Evolutionary conservation across 768 basidiomycete genomes (phyloP).

Genomic region (Gloeostereum incarnatum): DNA sequence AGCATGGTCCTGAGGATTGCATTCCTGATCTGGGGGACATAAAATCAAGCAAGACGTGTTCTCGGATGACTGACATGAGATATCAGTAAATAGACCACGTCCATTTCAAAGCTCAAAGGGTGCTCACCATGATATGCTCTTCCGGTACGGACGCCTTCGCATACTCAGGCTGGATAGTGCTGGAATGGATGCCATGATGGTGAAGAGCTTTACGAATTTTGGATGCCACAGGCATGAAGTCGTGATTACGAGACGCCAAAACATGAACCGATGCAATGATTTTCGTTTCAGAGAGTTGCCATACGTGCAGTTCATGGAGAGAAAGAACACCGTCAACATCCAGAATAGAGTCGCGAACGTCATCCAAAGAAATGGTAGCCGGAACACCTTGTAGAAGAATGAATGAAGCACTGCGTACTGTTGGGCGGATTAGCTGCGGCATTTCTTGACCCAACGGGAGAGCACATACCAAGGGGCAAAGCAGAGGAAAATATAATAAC

Average conservation of each 20-base stretch:
- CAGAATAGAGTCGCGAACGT: conserved; percentile 75
- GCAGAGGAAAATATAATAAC: conserved; percentile 95
- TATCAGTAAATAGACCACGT: background rate
- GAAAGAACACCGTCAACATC: conserved; percentile 78
- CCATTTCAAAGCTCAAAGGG: background rate
- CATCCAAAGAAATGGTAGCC: conserved; percentile 79
- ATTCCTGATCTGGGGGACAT: conserved; percentile 62
- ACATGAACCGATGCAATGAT: conserved; percentile 96
- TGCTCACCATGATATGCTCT: conserved; percentile 38
- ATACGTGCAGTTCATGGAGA: conserved; percentile 91
- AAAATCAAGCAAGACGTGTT: conserved; percentile 61
- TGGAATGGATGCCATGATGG: conserved; percentile 87
- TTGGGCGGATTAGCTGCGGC: conserved; percentile 4
- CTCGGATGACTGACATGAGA: too few species aligned
- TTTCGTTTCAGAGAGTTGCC: conserved; percentile 95
- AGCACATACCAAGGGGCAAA: conserved; percentile 65
- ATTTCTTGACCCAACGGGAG: too few species aligned
- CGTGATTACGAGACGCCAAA: conserved; percentile 65
- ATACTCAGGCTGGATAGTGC: conserved; percentile 92
- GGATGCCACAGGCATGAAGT: conserved; percentile 87
- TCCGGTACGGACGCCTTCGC: conserved; percentile 30
- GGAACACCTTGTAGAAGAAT: conserved; percentile 95
- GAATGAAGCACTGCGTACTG: conserved; percentile 86
- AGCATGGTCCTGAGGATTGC: conserved; percentile 59
- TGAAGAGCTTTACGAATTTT: conserved; percentile 82